Percentiles rank a stretch among this genome's conserved stretches.
These are phyloP conservation scores for Gloeopeniophorella convolvens DNA, from an alignment of 768 basidiomycete species.

Conservation along the genomic window DNA sequence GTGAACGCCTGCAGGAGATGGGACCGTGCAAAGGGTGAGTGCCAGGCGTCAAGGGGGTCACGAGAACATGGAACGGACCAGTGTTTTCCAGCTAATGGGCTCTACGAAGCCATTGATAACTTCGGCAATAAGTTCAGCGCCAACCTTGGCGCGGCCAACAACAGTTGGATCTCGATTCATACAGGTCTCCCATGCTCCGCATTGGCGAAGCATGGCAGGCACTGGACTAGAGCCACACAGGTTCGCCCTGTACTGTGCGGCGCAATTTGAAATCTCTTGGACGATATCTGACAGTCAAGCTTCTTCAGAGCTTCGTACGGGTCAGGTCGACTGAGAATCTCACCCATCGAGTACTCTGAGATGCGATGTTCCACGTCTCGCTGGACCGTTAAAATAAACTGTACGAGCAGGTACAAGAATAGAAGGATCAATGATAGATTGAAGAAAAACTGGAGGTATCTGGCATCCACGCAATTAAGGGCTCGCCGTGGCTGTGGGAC, in stretches of 20 bases:
- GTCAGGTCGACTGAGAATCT: slow-evolving; percentile 23
- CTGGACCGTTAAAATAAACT: slow-evolving; percentile 86
- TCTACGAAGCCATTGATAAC: slow-evolving; percentile 96
- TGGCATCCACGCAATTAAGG: slow-evolving; percentile 24
- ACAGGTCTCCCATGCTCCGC: slow-evolving; percentile 86
- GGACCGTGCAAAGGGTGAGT: slow-evolving; percentile 17
- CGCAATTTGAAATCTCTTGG: slow-evolving; percentile 87
- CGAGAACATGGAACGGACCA: slow-evolving; percentile 46
- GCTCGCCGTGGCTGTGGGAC: slow-evolving; percentile 9
- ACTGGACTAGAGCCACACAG: slow-evolving; percentile 68
- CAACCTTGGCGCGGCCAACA: slow-evolving; percentile 82
- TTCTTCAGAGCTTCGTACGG: slow-evolving; percentile 11
- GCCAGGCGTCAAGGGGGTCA: slow-evolving; percentile 12
- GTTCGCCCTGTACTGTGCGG: slow-evolving; percentile 74
- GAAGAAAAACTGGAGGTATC: slow-evolving; percentile 93
- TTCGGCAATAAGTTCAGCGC: slow-evolving; percentile 92
- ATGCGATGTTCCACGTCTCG: slow-evolving; percentile 85
- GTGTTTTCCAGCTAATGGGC: slow-evolving; percentile 94
- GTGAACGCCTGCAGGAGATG: slow-evolving; percentile 50
- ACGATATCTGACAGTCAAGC: slow-evolving; percentile 58
- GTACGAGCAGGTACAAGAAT: slow-evolving; percentile 77
- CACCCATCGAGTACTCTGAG: slow-evolving; percentile 84
- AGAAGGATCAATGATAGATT: slow-evolving; percentile 79
- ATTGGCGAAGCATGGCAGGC: slow-evolving; percentile 85
- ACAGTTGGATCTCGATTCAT: slow-evolving; percentile 93